Evolutionary conservation across 2,329 filamentous ascomycete genomes (phyloP), one percentile per base, ranked within the genome.

Genomic region (Sphaerulina populicola): DNA sequence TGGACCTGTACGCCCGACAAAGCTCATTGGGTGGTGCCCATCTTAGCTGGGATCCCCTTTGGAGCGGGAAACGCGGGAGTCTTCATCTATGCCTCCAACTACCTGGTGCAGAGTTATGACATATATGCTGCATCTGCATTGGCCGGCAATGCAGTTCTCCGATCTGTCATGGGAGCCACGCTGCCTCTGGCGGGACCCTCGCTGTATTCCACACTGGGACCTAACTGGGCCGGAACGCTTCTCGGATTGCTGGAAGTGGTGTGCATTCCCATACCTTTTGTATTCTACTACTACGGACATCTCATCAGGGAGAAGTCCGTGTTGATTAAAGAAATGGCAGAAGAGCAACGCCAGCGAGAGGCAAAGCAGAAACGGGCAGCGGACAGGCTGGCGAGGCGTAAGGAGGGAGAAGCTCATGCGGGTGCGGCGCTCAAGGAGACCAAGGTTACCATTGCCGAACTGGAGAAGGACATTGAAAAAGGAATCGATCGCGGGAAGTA

Each of bases 1-100:
- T 95, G 88, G 88, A 94, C 89, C 0, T 89, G 83, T 54, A 79
- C 88, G 0, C 89, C 89, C 0, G 78, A 79, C 4, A 49, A 43
- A 23, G 87, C 94, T 30, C 89, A 88, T 65, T 94, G 86, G 84
- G 81, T 88, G n/a, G 53, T 75, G 15, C 85, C 87, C 1, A 83
- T 94, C 44, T 72, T 86, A 0, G 87, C 87, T 1, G 87, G 88
- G 0, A 77, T 94, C 5, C 85, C 84, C 0, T 94, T 93, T 60
- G 87, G 87, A 8, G 75, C 78, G 0, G 88, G 88, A 0, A 93
- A 91, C 61, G 82, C 79, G 7, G 76, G 82, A 2, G 81, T 86
- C 35, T 94, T 94, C 71, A 90, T 94, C 63, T 93, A 94, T 63
- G 80, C 83, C 0, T 80, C 77, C 5, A 93, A 88, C 61, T 94